A percentile compares a stretch with the other conserved stretches of the same genome.
Evolutionary conservation across 2,329 filamentous ascomycete genomes (phyloP).

Genomic region (Didymella exigua): DNA sequence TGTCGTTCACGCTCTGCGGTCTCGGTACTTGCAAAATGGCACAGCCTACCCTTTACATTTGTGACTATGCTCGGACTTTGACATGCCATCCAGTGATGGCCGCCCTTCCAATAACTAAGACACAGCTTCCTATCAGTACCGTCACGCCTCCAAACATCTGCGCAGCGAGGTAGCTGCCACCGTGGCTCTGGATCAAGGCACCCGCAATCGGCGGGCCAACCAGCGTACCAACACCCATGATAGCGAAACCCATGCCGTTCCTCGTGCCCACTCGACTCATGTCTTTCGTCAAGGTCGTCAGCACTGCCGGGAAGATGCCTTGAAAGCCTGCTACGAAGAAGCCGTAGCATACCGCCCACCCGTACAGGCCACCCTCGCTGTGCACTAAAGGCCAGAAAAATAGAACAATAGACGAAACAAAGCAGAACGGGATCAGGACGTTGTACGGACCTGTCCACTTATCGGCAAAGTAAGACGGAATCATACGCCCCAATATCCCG

Average conservation of each 20-base stretch:
- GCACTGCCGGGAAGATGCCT: conserved; percentile 52
- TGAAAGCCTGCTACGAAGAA: conserved; percentile 54
- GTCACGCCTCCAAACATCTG: conserved; percentile 50
- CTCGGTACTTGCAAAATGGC: too few relatives aligned
- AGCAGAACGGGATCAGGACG: conserved; percentile 58
- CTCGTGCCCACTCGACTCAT: conserved; percentile 54
- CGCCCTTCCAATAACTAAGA: conserved; percentile 37
- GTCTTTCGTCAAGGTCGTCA: conserved; percentile 54
- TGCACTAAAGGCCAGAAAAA: conserved; percentile 63
- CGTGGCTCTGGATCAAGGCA: conserved; percentile 49
- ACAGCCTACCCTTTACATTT: too few relatives aligned
- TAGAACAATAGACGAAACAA: conserved; percentile 55
- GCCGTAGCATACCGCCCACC: conserved; percentile 54
- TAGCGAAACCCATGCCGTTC: conserved; percentile 56
- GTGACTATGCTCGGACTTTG: conserved; percentile 32
- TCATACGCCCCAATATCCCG: conserved; percentile 60
- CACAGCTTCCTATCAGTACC: conserved; percentile 35
- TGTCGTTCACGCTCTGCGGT: too few relatives aligned
- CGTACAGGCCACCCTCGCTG: conserved; percentile 46
- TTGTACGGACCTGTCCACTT: conserved; percentile 61
- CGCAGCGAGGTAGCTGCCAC: conserved; percentile 52
- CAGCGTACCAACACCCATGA: conserved; percentile 53
- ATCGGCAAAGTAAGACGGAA: conserved; percentile 62
- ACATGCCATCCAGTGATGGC: conserved; percentile 39
- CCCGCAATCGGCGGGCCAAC: conserved; percentile 57